These are phyloP conservation scores for Phylloporus scabripes DNA, from an alignment of 768 basidiomycete species.

Conservation along the genomic window DNA sequence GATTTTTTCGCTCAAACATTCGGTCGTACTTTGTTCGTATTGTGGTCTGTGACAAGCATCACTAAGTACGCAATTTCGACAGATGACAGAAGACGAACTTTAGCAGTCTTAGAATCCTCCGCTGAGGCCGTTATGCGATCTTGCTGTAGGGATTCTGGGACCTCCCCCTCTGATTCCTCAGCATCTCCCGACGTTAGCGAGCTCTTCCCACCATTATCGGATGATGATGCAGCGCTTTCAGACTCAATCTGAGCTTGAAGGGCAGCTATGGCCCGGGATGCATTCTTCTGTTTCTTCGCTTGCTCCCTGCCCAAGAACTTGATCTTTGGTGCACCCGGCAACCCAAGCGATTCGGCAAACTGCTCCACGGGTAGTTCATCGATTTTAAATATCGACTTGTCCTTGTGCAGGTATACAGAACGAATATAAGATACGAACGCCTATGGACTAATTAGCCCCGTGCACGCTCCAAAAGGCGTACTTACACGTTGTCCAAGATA, in stretches of 20 bases:
- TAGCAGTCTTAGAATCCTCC: slow-evolving; percentile 28
- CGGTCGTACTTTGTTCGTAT: slow-evolving; percentile 94
- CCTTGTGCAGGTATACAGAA: slow-evolving; percentile 87
- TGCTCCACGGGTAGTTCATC: slow-evolving; percentile 74
- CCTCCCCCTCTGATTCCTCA: slow-evolving; percentile 27
- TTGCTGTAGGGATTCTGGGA: not conserved
- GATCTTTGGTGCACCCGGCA: slow-evolving; percentile 94
- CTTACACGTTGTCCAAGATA: slow-evolving; percentile 89
- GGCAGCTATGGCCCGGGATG: slow-evolving; percentile 41
- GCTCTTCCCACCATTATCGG: slow-evolving; percentile 15
- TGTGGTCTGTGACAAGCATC: slow-evolving; percentile 24
- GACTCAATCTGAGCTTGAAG: slow-evolving; percentile 29
- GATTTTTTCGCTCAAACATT: slow-evolving; percentile 97
- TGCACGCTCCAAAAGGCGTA: slow-evolving; percentile 8
- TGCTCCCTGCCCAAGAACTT: slow-evolving; percentile 71
- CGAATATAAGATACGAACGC: slow-evolving; percentile 95
- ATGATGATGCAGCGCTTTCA: slow-evolving; percentile 15
- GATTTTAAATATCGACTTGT: slow-evolving; percentile 90
- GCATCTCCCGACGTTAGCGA: slow-evolving; percentile 16
- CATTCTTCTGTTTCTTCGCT: slow-evolving; percentile 75
- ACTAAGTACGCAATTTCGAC: not conserved
- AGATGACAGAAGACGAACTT: slow-evolving; percentile 33
- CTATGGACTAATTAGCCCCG: slow-evolving; percentile 35
- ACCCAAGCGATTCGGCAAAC: slow-evolving; percentile 84
- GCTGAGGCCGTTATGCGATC: not conserved